A percentile compares a stretch with the other conserved stretches of the same genome.
phyloP scores from a whole-genome alignment of 176 grass and related monocot species.

The Oryza longistaminata region DNA sequence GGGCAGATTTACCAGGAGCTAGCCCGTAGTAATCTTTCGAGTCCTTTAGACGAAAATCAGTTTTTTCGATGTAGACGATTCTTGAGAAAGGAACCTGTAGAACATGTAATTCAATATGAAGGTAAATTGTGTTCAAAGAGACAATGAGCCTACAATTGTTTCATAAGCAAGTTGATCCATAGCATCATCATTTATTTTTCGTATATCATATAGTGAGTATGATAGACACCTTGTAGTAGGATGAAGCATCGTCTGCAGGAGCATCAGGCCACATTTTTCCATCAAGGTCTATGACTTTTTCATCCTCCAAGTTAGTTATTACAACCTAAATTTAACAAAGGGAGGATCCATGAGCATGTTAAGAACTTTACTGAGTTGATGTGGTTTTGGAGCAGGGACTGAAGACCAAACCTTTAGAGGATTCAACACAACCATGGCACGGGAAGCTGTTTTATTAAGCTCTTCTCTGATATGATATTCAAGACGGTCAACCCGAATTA shows the following conservation, averaged over 20 bases:
- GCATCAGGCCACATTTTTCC: slow-evolving; percentile 99
- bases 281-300: slow-evolving; percentile 76
- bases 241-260: slow-evolving; percentile 69
- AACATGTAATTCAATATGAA: slow-evolving; percentile 10
- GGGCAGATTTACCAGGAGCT: slow-evolving; percentile 86
- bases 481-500: slow-evolving; percentile 84
- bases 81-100: slow-evolving; percentile 76
- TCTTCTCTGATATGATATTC: slow-evolving; percentile 98
- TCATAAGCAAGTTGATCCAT: neutral
- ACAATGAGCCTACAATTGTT: neutral
- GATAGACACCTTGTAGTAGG: slow-evolving; percentile 81
- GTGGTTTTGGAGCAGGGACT: slow-evolving; percentile 23
- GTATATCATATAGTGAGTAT: slow-evolving; percentile 12
- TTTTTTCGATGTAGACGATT: slow-evolving; percentile 72
- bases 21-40: slow-evolving; percentile 98
- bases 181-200: slow-evolving; percentile 14
- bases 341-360: neutral
- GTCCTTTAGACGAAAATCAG: slow-evolving; percentile 94
- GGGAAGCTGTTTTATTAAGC: slow-evolving; percentile 82
- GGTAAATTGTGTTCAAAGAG: slow-evolving; percentile 1
- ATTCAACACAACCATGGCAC: slow-evolving; percentile 82
- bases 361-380: slow-evolving; percentile 21
- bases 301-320: slow-evolving; percentile 92
- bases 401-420: slow-evolving; percentile 77
- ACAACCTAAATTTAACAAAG: slow-evolving; percentile 63